Conservation (phyloP, 2,329 filamentous ascomycete species). For the Trichoderma koningii region DNA sequence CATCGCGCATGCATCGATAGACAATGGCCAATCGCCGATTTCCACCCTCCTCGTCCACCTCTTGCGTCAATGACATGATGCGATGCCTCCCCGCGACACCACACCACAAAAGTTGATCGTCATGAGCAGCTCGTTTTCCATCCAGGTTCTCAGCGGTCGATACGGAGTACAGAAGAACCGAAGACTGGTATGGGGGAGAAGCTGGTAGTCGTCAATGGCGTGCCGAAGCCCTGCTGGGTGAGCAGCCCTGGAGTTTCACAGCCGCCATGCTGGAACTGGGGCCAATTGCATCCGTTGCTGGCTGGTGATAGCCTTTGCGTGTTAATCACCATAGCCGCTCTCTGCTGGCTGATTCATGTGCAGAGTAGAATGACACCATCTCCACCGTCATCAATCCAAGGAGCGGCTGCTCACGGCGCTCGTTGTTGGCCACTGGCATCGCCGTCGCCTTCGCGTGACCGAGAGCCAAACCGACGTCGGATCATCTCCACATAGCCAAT, state of each 20-base stretch:
- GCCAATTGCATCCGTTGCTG: too few relatives aligned
- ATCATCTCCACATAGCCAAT: slow-evolving; percentile 75
- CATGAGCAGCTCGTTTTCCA: too few relatives aligned
- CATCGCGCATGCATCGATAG: background rate
- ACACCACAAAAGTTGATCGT: too few relatives aligned
- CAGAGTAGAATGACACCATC: slow-evolving; percentile 10
- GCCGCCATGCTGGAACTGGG: too few relatives aligned
- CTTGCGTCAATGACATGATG: slow-evolving; percentile 4
- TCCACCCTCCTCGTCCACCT: background rate
- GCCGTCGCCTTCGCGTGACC: slow-evolving; percentile 27
- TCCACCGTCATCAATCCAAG: slow-evolving; percentile 1
- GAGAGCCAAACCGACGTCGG: slow-evolving; percentile 45
- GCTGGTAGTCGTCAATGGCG: too few relatives aligned
- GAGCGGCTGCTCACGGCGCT: slow-evolving; percentile 21
- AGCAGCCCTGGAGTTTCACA: too few relatives aligned
- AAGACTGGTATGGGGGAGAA: too few relatives aligned
- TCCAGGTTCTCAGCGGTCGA: too few relatives aligned
- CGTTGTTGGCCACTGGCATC: slow-evolving; percentile 12
- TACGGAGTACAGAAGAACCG: too few relatives aligned
- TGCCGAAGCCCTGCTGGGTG: too few relatives aligned
- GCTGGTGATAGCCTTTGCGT: too few relatives aligned
- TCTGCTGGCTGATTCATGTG: slow-evolving; percentile 28
- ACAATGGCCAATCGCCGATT: slow-evolving; percentile 5
- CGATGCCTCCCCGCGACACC: too few relatives aligned
- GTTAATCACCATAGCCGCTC: background rate